Percentiles rank a stretch among this genome's conserved stretches.
These are phyloP conservation scores for Aspergillus terreus DNA, from an alignment of 2,329 filamentous ascomycete species.

Conservation along the genomic window DNA sequence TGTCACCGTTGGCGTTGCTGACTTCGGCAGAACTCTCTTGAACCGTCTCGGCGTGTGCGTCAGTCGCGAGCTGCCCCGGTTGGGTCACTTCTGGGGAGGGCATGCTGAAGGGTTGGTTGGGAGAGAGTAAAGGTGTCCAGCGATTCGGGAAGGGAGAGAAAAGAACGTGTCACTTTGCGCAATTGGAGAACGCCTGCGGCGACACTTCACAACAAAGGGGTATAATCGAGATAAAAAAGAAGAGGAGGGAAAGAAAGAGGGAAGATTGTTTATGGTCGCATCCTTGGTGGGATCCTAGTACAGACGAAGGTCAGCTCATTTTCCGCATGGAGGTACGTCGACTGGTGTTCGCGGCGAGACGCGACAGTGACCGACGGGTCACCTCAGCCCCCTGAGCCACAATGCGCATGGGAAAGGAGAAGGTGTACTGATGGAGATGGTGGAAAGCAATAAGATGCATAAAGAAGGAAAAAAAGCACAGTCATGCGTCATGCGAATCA, in stretches of 20 bases:
- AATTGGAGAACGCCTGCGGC: background rate
- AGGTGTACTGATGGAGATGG: background rate
- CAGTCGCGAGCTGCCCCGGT: conserved; percentile 19
- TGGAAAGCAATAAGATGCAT: background rate
- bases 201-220: background rate
- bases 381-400: background rate
- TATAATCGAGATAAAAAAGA: background rate
- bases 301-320: background rate
- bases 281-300: background rate
- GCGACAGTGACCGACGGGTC: background rate
- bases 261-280: background rate
- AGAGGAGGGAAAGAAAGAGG: conserved; percentile 1
- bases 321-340: background rate
- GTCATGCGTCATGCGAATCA: background rate
- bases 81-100: conserved; percentile 32
- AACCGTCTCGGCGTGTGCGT: conserved; percentile 19
- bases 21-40: conserved; percentile 24
- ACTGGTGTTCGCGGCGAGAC: background rate
- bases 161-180: background rate
- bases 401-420: background rate
- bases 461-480: background rate
- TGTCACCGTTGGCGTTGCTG: conserved; percentile 16
- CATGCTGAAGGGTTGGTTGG: conserved; percentile 19
- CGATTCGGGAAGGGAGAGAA: background rate
- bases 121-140: background rate